Base-by-base conservation (phyloP, 148 eudicot genomes). In the Talinum fruticosum region DNA sequence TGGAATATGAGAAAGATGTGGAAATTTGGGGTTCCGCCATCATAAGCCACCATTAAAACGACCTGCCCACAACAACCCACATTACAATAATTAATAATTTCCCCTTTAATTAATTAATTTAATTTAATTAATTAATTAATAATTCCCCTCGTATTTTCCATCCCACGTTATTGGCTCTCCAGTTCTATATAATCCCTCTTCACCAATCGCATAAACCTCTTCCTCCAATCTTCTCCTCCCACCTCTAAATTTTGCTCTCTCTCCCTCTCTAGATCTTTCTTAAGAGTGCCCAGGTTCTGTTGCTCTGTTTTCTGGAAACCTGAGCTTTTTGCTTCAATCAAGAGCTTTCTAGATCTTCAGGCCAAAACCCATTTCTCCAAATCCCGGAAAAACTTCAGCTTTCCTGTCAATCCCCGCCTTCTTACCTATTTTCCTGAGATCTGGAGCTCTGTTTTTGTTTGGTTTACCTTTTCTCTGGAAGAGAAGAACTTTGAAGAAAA, bases 21-120 rank as follows among this genome's bases (percentile, higher is more conserved):
- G 78, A 78, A 81, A 78, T 82, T 84, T 78, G 81, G 54, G 54
- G 61, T 57, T 66, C 19, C 53, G 70, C 19, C 66, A 49, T 76
- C 85, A 84, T 81, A 84, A 82, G 82, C 75, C 80, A 70, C 82
- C 79, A 89, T 83, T 82, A 75, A 83, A 67, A 78, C 51, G 23
- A 32, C 80, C 79, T 38, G 23, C 54, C 82, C 66, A 23, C 79
- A 66, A 53, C 71, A 35, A 71, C 70, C 67, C 61, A 41, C 68
- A 59, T 51, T n/a, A 66, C 54, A 34, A 16, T 66, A 49, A 35
- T 54, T 21, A 54, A 54, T 5, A 21, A 8, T 54, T 21, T 5
- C 24, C 29, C 32, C 23, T 29, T 29, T 5, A 13, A 37, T 65
- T 61, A 6, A 10, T 14, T 45, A 19, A 34, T 15, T 67, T 67